phyloP scores from a whole-genome alignment of 345 rosid species.

The Linum tenue region DNA sequence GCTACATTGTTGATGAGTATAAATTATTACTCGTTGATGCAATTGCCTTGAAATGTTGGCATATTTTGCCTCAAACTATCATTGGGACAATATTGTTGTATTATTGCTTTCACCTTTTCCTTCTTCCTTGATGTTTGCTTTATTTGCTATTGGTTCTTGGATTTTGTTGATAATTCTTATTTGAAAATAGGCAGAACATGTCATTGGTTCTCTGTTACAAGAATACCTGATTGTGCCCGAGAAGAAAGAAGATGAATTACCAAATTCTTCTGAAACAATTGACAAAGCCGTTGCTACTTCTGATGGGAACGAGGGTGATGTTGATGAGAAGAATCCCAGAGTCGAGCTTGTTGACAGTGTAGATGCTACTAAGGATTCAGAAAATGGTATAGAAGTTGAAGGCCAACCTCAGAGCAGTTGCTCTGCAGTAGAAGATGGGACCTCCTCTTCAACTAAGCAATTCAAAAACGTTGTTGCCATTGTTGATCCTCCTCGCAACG shows the following conservation, averaged over 20 bases:
- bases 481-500: conserved; percentile 93
- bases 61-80: not conserved
- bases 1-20: not conserved
- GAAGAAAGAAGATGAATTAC: conserved; percentile 24
- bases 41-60: no score
- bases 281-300: conserved; percentile 17
- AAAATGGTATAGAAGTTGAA: conserved; percentile 27
- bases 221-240: conserved; percentile 45
- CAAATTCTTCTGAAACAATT: conserved; percentile 22
- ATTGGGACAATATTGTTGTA: not conserved
- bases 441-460: conserved; percentile 21
- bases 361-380: conserved; percentile 18
- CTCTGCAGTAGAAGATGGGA: conserved; percentile 22
- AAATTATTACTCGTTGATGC: not conserved
- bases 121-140: not conserved
- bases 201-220: conserved; percentile 69
- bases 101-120: not conserved
- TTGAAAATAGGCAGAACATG: conserved; percentile 70
- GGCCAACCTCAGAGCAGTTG: conserved; percentile 24
- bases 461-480: conserved; percentile 86
- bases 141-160: not conserved
- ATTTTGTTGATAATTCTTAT: conserved; percentile 8
- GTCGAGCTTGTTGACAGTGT: conserved; percentile 25
- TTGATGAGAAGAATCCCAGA: conserved; percentile 24
- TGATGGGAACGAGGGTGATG: conserved; percentile 29